phyloP scores from a whole-genome alignment of 2,329 filamentous ascomycete species.

The Daldinia eschscholtzii region DNA sequence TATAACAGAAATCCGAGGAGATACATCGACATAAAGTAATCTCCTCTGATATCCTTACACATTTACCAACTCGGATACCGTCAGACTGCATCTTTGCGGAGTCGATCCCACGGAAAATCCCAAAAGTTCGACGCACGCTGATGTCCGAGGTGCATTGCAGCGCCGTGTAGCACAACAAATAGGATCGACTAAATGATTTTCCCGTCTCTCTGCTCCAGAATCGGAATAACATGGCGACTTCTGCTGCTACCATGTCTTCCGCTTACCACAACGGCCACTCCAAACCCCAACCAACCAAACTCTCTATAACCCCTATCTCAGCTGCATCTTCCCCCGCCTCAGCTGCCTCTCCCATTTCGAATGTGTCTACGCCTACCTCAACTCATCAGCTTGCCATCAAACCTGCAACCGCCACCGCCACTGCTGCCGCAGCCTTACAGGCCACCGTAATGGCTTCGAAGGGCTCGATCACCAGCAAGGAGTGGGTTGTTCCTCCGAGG shows the following conservation, averaged over 20 bases:
- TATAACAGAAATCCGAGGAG: constrained; percentile 8
- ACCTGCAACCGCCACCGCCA: constrained; percentile 37
- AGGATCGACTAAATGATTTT: constrained; percentile 37
- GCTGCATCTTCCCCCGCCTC: constrained; percentile 49
- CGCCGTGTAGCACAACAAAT: constrained; percentile 36
- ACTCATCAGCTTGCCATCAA: constrained; percentile 49
- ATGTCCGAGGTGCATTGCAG: constrained; percentile 44
- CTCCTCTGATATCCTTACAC: constrained; percentile 15
- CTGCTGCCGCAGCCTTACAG: constrained; percentile 29
- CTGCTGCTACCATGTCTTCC: constrained; percentile 39
- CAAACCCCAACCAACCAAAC: constrained; percentile 47
- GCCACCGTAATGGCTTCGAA: constrained; percentile 64
- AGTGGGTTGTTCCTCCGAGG: constrained; percentile 87
- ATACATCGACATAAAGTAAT: constrained; percentile 1
- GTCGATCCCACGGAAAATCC: constrained; percentile 30
- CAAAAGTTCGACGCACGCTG: constrained; percentile 30
- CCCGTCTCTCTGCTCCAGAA: constrained; percentile 37
- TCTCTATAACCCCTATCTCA: constrained; percentile 50
- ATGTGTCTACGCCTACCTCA: constrained; percentile 48
- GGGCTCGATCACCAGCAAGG: constrained; percentile 78
- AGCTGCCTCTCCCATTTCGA: constrained; percentile 48
- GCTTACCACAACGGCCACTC: constrained; percentile 38
- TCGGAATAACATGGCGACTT: constrained; percentile 46
- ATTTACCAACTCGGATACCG: constrained; percentile 26
- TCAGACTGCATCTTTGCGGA: constrained; percentile 36